phyloP scores from a whole-genome alignment of 1,284 basidiomycete species.

The Athelia sp. region DNA sequence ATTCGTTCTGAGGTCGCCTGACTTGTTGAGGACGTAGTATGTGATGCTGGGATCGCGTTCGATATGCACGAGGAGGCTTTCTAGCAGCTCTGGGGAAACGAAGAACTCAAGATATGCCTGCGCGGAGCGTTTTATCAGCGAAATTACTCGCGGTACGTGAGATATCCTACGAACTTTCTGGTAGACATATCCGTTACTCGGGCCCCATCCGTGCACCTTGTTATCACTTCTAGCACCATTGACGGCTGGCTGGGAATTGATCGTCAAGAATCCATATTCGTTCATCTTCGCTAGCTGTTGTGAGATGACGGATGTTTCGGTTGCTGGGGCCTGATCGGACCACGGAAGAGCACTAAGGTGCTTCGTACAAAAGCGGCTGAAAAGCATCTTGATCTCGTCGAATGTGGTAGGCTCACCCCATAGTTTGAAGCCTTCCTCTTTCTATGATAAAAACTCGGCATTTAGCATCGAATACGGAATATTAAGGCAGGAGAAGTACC shows the following conservation, averaged over 20 bases:
- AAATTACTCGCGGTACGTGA: not conserved
- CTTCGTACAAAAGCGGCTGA: slow-evolving; percentile 75
- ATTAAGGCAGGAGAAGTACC: slow-evolving; percentile 39
- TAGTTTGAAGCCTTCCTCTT: slow-evolving; percentile 77
- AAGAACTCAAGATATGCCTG: slow-evolving; percentile 99
- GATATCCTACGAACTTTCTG: slow-evolving; percentile 69
- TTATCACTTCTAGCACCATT: slow-evolving; percentile 89
- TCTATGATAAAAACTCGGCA: slow-evolving; percentile 34
- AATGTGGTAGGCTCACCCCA: slow-evolving; percentile 83
- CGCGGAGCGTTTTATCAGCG: not conserved
- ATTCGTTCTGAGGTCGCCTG: slow-evolving; percentile 92
- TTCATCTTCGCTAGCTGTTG: slow-evolving; percentile 83
- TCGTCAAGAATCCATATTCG: slow-evolving; percentile 88
- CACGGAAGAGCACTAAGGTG: slow-evolving; percentile 82
- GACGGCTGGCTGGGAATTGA: slow-evolving; percentile 98
- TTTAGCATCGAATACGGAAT: not conserved
- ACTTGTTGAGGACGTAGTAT: slow-evolving; percentile 93
- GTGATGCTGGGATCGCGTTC: slow-evolving; percentile 89
- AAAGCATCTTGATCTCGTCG: slow-evolving; percentile 68
- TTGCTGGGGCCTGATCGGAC: slow-evolving; percentile 87
- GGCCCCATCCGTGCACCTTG: slow-evolving; percentile 91
- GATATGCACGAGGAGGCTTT: slow-evolving; percentile 77
- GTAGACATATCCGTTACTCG: slow-evolving; percentile 91
- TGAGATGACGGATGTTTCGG: slow-evolving; percentile 84
- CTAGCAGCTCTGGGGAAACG: slow-evolving; percentile 71